Conservation (phyloP, 345 rosid genomes). For the Eucalyptus curtisii region DNA sequence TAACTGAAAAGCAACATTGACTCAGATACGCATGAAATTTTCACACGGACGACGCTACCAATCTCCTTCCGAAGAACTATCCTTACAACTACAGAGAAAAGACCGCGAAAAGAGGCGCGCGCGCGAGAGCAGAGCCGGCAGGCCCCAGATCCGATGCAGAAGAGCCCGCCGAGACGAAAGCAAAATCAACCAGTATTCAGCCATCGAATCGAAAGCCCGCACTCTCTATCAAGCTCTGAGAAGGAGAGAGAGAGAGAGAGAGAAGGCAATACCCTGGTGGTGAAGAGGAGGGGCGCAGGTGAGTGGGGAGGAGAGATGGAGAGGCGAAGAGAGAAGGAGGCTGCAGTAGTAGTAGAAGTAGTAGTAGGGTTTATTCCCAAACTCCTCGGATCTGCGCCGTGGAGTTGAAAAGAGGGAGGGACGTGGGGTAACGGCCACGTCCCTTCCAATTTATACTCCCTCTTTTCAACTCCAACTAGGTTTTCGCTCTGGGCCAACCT, state of each 20-base stretch:
- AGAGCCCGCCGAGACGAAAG: background rate
- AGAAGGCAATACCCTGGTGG: background rate
- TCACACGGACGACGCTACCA: background rate
- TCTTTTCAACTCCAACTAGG: background rate
- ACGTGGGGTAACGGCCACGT: background rate
- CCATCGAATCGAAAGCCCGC: background rate
- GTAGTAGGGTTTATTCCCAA: slow-evolving; percentile 26
- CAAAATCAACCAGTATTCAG: background rate
- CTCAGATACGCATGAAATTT: background rate
- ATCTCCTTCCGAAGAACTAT: background rate
- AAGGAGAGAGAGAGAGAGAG: background rate
- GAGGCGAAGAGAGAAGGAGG: background rate
- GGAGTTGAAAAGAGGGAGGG: slow-evolving; percentile 23
- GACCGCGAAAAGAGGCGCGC: background rate
- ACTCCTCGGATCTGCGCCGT: slow-evolving; percentile 98
- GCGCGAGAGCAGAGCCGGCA: background rate
- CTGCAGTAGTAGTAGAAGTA: too few relatives aligned
- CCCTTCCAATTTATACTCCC: background rate
- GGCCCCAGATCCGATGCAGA: background rate
- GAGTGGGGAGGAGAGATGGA: background rate
- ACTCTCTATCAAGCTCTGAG: background rate
- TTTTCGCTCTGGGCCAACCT: background rate
- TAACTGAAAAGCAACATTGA: background rate
- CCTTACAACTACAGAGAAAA: background rate
- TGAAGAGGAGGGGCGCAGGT: background rate